phyloP scores from a whole-genome alignment of 2,329 filamentous ascomycete genomes.

The Cadophora malorum region DNA sequence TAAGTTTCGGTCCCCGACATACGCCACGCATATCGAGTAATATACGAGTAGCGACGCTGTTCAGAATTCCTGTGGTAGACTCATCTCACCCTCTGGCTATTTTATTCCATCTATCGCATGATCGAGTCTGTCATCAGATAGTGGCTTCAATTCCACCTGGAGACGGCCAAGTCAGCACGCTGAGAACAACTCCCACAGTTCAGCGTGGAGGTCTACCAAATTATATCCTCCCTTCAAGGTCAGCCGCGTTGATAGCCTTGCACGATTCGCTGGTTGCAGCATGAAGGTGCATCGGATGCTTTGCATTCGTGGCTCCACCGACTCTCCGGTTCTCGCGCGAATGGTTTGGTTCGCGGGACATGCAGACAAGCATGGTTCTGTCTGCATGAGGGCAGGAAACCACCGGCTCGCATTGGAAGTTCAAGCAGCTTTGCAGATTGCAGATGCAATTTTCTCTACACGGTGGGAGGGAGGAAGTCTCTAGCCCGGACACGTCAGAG shows the following conservation, averaged over 20 bases:
- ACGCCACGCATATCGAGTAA: not conserved
- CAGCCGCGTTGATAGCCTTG: constrained; percentile 38
- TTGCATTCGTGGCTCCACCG: constrained; percentile 43
- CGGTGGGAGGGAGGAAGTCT: constrained; percentile 22
- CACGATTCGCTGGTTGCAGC: constrained; percentile 39
- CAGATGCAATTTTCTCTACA: constrained; percentile 24
- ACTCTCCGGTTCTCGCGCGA: constrained; percentile 28
- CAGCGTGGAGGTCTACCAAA: constrained; percentile 6
- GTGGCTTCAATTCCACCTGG: not conserved
- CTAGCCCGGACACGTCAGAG: constrained; percentile 44
- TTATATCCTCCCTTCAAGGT: constrained; percentile 29
- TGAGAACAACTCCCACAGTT: not conserved
- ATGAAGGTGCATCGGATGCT: constrained; percentile 36
- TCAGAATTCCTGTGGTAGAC: not conserved
- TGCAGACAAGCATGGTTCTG: constrained; percentile 34
- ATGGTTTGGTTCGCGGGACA: constrained; percentile 32
- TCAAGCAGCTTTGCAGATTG: constrained; percentile 32
- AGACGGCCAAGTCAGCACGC: not conserved
- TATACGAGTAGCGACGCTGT: not conserved
- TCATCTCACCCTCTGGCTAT: not conserved
- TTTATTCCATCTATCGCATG: not conserved
- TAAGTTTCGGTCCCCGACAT: constrained; percentile 4
- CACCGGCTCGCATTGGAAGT: constrained; percentile 39
- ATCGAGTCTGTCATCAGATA: not conserved
- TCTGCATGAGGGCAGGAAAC: constrained; percentile 33